These are phyloP conservation scores for Solanum hybrid DNA, from an alignment of 305 asterid genomes.

Conservation along the genomic window DNA sequence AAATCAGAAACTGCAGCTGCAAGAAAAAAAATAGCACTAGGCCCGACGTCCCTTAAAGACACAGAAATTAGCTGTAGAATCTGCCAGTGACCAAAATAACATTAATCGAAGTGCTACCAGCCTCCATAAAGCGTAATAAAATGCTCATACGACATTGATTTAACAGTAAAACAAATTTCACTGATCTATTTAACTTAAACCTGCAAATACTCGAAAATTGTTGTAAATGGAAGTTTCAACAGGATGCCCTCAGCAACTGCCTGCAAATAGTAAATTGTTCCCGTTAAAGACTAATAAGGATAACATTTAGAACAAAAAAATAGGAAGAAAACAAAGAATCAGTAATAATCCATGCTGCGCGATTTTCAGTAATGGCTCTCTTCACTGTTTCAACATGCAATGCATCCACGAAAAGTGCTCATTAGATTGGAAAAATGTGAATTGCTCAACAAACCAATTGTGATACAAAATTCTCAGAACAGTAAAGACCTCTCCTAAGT, in stretches of 20 bases:
- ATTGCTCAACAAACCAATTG: not conserved
- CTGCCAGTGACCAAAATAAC: slow-evolving; percentile 25
- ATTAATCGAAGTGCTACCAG: not conserved
- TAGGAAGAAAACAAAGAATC: not conserved
- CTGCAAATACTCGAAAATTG: slow-evolving; percentile 94
- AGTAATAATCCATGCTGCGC: slow-evolving; percentile 29
- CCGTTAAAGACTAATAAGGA: not conserved
- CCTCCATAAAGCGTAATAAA: not conserved
- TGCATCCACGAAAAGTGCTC: slow-evolving; percentile 21
- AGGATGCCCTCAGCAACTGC: slow-evolving; percentile 53
- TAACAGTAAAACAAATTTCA: not conserved
- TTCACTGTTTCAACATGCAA: slow-evolving; percentile 39
- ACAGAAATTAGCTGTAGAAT: slow-evolving; percentile 53
- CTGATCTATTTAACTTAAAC: slow-evolving; percentile 11
- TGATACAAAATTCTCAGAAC: not conserved
- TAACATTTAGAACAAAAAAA: not conserved
- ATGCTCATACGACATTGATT: not conserved
- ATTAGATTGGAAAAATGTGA: not conserved
- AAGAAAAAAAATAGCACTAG: slow-evolving; percentile 69
- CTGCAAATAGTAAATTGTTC: slow-evolving; percentile 30
- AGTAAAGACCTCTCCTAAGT: not conserved
- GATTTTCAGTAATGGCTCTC: slow-evolving; percentile 47
- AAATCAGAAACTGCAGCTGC: slow-evolving; percentile 98
- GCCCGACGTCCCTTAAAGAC: slow-evolving; percentile 49
- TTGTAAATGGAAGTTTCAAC: slow-evolving; percentile 78